Percentiles rank a stretch among this genome's conserved stretches.
Evolutionary conservation across 345 rosid species (phyloP).

Genomic region (Camelina sativa): DNA sequence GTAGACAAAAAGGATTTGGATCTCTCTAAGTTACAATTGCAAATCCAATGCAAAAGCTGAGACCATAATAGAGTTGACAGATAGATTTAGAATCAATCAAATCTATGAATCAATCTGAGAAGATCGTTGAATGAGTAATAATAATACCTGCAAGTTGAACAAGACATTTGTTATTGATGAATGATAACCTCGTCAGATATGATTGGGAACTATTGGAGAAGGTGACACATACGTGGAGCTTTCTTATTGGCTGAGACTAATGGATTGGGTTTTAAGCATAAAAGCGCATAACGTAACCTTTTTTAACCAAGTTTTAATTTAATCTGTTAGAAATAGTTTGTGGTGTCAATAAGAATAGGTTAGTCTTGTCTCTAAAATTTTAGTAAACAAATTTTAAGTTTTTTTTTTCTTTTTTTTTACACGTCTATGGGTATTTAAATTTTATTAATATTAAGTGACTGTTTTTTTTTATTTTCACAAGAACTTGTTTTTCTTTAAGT

Average conservation of each 20-base stretch:
- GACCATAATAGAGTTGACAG: not conserved
- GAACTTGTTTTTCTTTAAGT: too few species aligned
- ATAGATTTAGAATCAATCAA: not conserved
- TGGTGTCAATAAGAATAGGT: too few species aligned
- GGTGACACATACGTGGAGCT: conserved; percentile 17
- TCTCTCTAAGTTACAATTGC: not conserved
- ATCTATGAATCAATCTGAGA: not conserved
- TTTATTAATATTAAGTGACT: too few species aligned
- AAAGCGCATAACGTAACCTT: conserved; percentile 15
- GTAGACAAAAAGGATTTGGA: not conserved
- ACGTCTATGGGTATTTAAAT: too few species aligned
- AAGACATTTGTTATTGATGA: not conserved
- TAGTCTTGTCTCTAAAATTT: too few species aligned
- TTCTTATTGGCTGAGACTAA: not conserved
- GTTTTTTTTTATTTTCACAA: too few species aligned
- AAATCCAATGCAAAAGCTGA: conserved; percentile 1
- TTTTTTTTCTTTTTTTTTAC: too few species aligned
- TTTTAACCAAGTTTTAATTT: not conserved
- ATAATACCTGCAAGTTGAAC: not conserved
- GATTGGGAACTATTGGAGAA: not conserved
- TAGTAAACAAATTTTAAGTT: too few species aligned
- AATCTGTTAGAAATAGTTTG: too few species aligned
- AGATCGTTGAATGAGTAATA: not conserved
- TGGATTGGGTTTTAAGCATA: conserved; percentile 32
- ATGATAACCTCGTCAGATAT: not conserved